These are phyloP conservation scores for Flaveria bidentis DNA, from an alignment of 129 eudicot species.

Conservation along the genomic window DNA sequence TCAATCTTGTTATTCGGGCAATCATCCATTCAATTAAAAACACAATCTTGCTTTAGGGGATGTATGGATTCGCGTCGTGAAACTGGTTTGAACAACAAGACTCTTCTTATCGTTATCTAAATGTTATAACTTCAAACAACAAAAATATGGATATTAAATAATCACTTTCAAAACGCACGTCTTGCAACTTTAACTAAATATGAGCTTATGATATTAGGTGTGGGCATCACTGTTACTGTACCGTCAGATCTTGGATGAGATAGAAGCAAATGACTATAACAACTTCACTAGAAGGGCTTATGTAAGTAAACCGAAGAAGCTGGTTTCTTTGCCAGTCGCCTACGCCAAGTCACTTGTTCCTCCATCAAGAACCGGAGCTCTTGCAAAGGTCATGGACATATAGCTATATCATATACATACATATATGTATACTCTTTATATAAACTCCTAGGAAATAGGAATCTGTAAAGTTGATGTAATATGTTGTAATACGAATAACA, in stretches of 20 bases:
- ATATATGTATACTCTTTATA: constrained; percentile 1
- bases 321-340: constrained; percentile 80
- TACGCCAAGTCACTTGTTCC: constrained; percentile 76
- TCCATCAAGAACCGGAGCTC: constrained; percentile 45
- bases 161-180: background rate
- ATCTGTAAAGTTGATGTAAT: constrained; percentile 35
- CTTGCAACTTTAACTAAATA: background rate
- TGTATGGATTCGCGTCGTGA: background rate
- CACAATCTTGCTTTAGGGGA: background rate
- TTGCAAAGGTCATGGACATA: constrained; percentile 30
- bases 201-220: constrained; percentile 53
- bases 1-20: background rate
- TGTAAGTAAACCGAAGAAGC: constrained; percentile 87
- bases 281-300: constrained; percentile 89
- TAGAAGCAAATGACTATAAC: constrained; percentile 94
- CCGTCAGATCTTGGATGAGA: constrained; percentile 86
- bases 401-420: constrained; percentile 22
- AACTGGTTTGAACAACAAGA: no score
- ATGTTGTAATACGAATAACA: constrained; percentile 35
- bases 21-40: background rate
- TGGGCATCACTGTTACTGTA: constrained; percentile 92
- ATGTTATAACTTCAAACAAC: constrained; percentile 4
- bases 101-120: background rate
- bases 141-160: background rate
- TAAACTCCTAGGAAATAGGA: constrained; percentile 29